Evolutionary conservation across 2,329 filamentous ascomycete genomes (phyloP).

Genomic region (Aspergillus sp.): DNA sequence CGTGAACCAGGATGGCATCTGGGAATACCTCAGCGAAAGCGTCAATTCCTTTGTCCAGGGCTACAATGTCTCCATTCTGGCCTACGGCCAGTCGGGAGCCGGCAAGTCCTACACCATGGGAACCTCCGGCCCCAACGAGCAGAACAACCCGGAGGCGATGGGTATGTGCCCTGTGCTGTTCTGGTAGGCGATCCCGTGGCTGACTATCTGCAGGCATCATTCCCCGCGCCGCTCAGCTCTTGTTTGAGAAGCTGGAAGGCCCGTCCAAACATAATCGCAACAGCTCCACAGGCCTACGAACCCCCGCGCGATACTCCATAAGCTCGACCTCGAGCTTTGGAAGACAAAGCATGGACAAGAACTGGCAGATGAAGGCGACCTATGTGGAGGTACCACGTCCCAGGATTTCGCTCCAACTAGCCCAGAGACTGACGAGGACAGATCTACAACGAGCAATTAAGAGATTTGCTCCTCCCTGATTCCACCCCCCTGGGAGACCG

Average conservation of each 20-base stretch:
- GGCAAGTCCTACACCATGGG: constrained; percentile 99
- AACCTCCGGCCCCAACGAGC: constrained; percentile 80
- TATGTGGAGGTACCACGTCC: constrained; percentile 65
- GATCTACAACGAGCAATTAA: constrained; percentile 96
- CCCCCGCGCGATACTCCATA: constrained; percentile 74
- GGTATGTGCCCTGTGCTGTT: constrained; percentile 55
- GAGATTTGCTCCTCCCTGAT: constrained; percentile 84
- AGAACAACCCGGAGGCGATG: constrained; percentile 68
- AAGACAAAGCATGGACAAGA: constrained; percentile 60
- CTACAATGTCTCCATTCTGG: constrained; percentile 96
- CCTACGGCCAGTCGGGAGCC: constrained; percentile 95
- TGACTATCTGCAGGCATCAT: constrained; percentile 71
- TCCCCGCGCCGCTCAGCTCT: constrained; percentile 76
- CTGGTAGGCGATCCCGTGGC: not conserved
- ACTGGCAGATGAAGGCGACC: constrained; percentile 88
- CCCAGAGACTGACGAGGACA: constrained; percentile 36
- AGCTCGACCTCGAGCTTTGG: constrained; percentile 48
- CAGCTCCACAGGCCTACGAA: constrained; percentile 73
- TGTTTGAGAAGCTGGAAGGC: constrained; percentile 84
- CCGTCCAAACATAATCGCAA: constrained; percentile 53
- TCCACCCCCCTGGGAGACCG: constrained; percentile 67
- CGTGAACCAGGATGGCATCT: constrained; percentile 81
- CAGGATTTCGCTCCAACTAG: not conserved
- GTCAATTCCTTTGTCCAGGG: constrained; percentile 88
- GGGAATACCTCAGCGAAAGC: constrained; percentile 90